phyloP scores from a whole-genome alignment of 2,329 filamentous ascomycete species.

The Sclerotinia spermophila region DNA sequence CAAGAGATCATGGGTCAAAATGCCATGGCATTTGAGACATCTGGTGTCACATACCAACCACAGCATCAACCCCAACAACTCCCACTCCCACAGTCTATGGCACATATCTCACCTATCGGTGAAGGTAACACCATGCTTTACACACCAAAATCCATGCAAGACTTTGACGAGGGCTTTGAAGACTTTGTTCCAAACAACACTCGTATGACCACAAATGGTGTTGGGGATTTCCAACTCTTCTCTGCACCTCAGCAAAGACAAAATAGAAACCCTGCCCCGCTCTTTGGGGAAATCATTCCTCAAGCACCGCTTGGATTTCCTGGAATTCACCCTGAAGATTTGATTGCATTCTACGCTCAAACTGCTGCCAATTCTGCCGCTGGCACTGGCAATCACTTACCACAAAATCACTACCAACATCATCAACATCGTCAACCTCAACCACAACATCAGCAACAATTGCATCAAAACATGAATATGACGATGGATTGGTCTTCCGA shows the following conservation, averaged over 20 bases:
- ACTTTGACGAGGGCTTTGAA: constrained; percentile 54
- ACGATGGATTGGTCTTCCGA: constrained; percentile 20
- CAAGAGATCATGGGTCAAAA: constrained; percentile 35
- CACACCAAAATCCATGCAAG: constrained; percentile 59
- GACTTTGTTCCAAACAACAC: constrained; percentile 27
- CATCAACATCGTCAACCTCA: constrained; percentile 2
- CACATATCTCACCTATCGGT: constrained; percentile 65
- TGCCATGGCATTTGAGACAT: constrained; percentile 29
- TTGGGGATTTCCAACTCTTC: constrained; percentile 35
- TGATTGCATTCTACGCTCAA: constrained; percentile 34
- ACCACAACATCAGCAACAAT: constrained; percentile 7
- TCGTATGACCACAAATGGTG: constrained; percentile 17
- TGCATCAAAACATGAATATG: constrained; percentile 17
- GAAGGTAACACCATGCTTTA: constrained; percentile 67
- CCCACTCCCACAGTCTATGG: constrained; percentile 33
- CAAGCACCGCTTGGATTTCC: constrained; percentile 24
- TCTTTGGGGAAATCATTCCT: constrained; percentile 34
- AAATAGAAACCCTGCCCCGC: constrained; percentile 27
- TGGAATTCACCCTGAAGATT: constrained; percentile 28
- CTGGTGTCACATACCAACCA: constrained; percentile 31
- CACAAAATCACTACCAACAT: constrained; percentile 16
- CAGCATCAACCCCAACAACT: neutral
- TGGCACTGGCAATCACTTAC: constrained; percentile 17
- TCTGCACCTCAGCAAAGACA: constrained; percentile 27
- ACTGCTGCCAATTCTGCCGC: constrained; percentile 27